Base-by-base conservation (phyloP, 1,284 basidiomycete genomes). In the Ustilago hordei region DNA sequence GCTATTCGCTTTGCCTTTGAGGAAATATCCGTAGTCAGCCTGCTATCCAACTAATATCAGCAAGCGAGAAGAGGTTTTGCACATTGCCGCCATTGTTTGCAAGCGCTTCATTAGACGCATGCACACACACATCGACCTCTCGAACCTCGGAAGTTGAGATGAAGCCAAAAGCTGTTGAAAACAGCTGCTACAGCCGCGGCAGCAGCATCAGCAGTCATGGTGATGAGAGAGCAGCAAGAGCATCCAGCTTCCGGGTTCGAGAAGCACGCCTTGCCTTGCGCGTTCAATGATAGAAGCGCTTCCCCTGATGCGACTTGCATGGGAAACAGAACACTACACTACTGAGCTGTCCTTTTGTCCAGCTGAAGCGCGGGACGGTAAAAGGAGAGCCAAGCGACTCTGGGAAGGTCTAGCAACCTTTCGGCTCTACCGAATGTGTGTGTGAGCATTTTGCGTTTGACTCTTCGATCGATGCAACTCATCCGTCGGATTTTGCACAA, bases 391-490 rank as follows among this genome's bases (percentile, higher is more conserved):
- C 4, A 39, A 50, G 28, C 48, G 48, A 45, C 15, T 28, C 31
- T 32, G 13, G 12, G 8, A 23, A 17, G 28, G 28, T 12, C 9
- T 50, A 31, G 48, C 48, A 50, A 45, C 43, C 4, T 50, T 50
- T 28, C 48, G 28, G 43, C 43, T 45, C 7, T 45, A 19, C 43
- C 48, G 12, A 15, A 11, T 50, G 48, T 50, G 31, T 50, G 48
- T 50, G 48, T 28, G 45, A 50, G 48, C 31, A 32, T 13, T 4
- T 50, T 50, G 48, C 7, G 15, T 50, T 50, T 54, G 52, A 34
- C 52, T 54, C 35, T 36, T 54, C 35, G 57, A 59, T 59, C 57
- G 57, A 59, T 50, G 57, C 57, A 59, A 47, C 57, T 35, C 54
- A 55, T 39, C 54, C 36, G 31, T 15, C 57, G 13, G 50, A 58